Evolutionary conservation across 2,329 filamentous ascomycete genomes (phyloP).

Genomic region (Myrmaecium sp.): DNA sequence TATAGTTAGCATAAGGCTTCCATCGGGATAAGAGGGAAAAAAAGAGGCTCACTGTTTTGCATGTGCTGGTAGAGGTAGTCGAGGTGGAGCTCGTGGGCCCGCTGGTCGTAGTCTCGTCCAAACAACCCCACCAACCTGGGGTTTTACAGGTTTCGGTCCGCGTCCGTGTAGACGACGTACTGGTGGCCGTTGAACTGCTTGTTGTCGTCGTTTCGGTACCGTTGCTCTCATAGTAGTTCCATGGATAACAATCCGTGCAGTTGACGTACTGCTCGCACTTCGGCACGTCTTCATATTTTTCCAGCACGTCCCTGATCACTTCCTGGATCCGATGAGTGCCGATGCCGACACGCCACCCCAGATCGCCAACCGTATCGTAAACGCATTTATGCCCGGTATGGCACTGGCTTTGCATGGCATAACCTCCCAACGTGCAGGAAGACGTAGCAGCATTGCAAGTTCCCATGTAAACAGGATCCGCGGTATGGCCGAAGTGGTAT

Average conservation of each 20-base stretch:
- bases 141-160: conserved; percentile 79
- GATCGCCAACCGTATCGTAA: conserved; percentile 82
- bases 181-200: conserved; percentile 32
- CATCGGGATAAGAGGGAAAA: neutral
- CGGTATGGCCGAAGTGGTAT: conserved; percentile 88
- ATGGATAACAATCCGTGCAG: conserved; percentile 78
- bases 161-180: conserved; percentile 41
- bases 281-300: conserved; percentile 67
- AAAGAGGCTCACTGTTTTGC: conserved; percentile 14
- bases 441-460: conserved; percentile 83
- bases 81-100: conserved; percentile 26
- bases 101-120: conserved; percentile 44
- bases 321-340: conserved; percentile 79
- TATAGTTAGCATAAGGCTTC: neutral
- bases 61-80: conserved; percentile 11
- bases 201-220: conserved; percentile 57
- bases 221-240: conserved; percentile 93
- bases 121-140: conserved; percentile 79
- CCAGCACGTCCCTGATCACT: conserved; percentile 76
- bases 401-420: conserved; percentile 84
- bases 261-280: conserved; percentile 55
- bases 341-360: conserved; percentile 82
- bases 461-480: conserved; percentile 88
- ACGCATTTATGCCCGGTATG: conserved; percentile 77
- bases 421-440: conserved; percentile 78